These are phyloP conservation scores for Monosporozyma unispora DNA, from an alignment of 805 yeast species.

Conservation along the genomic window DNA sequence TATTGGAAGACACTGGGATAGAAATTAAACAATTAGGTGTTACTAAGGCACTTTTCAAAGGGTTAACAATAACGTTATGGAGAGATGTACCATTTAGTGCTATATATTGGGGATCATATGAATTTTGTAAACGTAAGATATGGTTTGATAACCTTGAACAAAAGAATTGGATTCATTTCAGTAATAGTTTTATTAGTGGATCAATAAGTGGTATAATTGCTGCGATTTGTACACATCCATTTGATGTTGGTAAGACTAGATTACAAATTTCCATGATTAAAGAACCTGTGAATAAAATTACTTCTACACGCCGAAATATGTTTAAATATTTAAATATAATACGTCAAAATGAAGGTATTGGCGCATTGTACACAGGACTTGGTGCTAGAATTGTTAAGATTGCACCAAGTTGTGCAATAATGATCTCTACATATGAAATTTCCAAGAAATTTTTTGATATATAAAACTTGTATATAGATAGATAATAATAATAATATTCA, in stretches of 20 bases:
- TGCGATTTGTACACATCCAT: slow-evolving; percentile 84
- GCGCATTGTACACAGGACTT: slow-evolving; percentile 80
- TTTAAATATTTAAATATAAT: slow-evolving; percentile 57
- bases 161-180: slow-evolving; percentile 28
- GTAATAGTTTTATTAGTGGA: slow-evolving; percentile 69
- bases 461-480: background rate
- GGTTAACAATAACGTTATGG: slow-evolving; percentile 83
- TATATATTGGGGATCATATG: slow-evolving; percentile 87
- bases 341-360: slow-evolving; percentile 61
- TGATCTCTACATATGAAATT: slow-evolving; percentile 91
- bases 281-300: slow-evolving; percentile 2
- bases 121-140: slow-evolving; percentile 34
- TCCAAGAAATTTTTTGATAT: slow-evolving; percentile 44
- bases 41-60: slow-evolving; percentile 60
- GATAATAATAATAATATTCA: background rate
- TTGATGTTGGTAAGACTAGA: slow-evolving; percentile 94
- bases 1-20: slow-evolving; percentile 43
- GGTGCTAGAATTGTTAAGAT: slow-evolving; percentile 81
- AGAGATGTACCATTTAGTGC: slow-evolving; percentile 97
- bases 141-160: slow-evolving; percentile 4
- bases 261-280: slow-evolving; percentile 50
- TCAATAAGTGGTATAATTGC: slow-evolving; percentile 78
- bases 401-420: slow-evolving; percentile 96
- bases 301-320: slow-evolving; percentile 37
- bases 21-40: slow-evolving; percentile 50